Conservation (phyloP, 768 basidiomycete species). For the Neoboletus subvelutipes region DNA sequence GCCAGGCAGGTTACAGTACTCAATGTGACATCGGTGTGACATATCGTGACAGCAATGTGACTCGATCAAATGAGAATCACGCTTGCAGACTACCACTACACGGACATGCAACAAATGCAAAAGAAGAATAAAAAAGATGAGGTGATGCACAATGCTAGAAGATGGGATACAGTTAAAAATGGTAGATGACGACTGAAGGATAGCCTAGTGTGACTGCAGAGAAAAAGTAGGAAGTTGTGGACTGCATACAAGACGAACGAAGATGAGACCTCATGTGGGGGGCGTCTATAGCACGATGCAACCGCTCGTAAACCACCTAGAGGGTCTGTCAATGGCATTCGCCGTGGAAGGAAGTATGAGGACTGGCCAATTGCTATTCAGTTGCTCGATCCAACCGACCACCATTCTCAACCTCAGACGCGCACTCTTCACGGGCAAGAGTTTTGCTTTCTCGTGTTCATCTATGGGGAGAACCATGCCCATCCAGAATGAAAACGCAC, state of each 20-base stretch:
- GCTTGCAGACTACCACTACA: background rate
- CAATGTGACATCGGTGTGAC: slow-evolving; percentile 15
- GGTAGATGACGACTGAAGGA: background rate
- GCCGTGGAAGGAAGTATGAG: slow-evolving; percentile 9
- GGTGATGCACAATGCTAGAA: slow-evolving; percentile 17
- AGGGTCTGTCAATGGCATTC: slow-evolving; percentile 20
- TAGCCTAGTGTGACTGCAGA: slow-evolving; percentile 10
- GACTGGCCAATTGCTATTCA: slow-evolving; percentile 55
- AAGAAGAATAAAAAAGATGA: slow-evolving; percentile 2
- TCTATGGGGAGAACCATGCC: slow-evolving; percentile 89
- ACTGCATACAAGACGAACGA: slow-evolving; percentile 12
- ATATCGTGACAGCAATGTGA: slow-evolving; percentile 14
- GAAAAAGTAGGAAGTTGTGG: slow-evolving; percentile 6
- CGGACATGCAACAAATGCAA: background rate
- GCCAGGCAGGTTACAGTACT: background rate
- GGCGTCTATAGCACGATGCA: slow-evolving; percentile 52
- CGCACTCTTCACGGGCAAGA: slow-evolving; percentile 78
- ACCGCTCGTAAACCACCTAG: slow-evolving; percentile 76
- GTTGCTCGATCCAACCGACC: slow-evolving; percentile 91
- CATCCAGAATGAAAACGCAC: slow-evolving; percentile 86
- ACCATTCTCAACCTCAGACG: slow-evolving; percentile 80
- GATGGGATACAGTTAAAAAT: slow-evolving; percentile 19
- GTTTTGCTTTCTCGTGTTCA: slow-evolving; percentile 83
- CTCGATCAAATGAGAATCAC: slow-evolving; percentile 6
- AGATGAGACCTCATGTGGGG: background rate